Percentiles rank a stretch among this genome's conserved stretches.
phyloP scores from a whole-genome alignment of 768 basidiomycete species.

The Scleroderma bovista region DNA sequence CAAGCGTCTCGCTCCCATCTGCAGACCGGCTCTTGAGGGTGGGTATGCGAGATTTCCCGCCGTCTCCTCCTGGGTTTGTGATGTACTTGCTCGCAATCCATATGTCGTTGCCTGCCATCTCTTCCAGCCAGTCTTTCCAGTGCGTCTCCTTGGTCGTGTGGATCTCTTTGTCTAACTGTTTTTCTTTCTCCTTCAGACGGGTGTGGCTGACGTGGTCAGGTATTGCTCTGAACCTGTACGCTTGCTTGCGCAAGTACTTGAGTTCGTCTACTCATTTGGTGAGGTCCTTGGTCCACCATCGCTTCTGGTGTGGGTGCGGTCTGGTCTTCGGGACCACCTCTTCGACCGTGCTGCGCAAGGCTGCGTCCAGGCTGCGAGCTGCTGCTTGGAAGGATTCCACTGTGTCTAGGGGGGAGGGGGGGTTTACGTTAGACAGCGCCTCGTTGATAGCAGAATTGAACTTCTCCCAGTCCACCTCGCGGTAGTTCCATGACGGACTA shows the following conservation, averaged over 20 bases:
- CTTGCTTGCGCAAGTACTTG: neutral
- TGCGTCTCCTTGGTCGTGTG: neutral
- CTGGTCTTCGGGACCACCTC: slow-evolving; percentile 2
- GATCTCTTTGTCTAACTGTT: neutral
- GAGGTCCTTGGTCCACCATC: slow-evolving; percentile 19
- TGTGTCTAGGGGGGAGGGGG: neutral
- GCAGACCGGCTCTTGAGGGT: neutral
- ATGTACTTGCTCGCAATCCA: slow-evolving; percentile 9
- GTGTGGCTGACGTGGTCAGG: neutral
- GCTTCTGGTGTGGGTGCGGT: slow-evolving; percentile 11
- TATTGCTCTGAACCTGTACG: neutral
- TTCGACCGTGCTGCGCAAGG: slow-evolving; percentile 12
- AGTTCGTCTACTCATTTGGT: neutral
- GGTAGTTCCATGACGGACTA: neutral
- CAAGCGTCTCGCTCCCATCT: neutral
- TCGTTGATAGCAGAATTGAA: neutral
- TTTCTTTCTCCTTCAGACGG: neutral
- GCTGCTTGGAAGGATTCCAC: slow-evolving; percentile 4
- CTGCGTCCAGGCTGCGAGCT: slow-evolving; percentile 4
- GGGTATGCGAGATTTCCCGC: neutral
- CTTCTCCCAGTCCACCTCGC: neutral
- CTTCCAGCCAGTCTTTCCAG: slow-evolving; percentile 9
- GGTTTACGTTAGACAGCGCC: neutral
- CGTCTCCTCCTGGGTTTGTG: neutral
- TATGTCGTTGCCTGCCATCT: neutral